These are phyloP conservation scores for Leccinellum luteum DNA, from an alignment of 768 basidiomycete species.

Conservation along the genomic window DNA sequence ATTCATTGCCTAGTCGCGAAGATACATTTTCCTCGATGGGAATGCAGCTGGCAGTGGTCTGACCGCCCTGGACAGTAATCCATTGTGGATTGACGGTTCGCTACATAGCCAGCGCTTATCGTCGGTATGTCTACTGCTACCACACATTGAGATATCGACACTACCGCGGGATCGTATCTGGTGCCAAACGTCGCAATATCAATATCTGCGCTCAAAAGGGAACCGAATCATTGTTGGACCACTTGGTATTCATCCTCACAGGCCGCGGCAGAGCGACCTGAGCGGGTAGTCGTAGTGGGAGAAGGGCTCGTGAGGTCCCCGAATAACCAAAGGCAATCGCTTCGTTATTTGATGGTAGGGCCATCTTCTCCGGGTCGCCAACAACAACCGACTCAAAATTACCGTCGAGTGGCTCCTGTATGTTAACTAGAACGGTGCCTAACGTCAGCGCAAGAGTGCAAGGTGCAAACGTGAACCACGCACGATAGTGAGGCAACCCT, in stretches of 20 bases:
- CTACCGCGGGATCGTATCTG: constrained; percentile 4
- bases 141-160: constrained; percentile 7
- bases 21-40: neutral
- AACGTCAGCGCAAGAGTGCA: neutral
- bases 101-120: constrained; percentile 32
- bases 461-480: constrained; percentile 26
- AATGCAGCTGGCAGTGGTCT: neutral
- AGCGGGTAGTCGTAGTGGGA: constrained; percentile 39
- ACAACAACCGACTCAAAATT: constrained; percentile 35
- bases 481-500: constrained; percentile 65
- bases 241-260: neutral
- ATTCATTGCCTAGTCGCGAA: neutral
- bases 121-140: neutral
- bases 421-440: constrained; percentile 43
- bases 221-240: constrained; percentile 34
- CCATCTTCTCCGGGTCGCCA: constrained; percentile 52
- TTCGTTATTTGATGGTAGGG: constrained; percentile 55
- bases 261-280: constrained; percentile 25
- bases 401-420: constrained; percentile 48
- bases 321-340: constrained; percentile 40
- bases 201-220: constrained; percentile 27
- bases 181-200: constrained; percentile 22
- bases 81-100: constrained; percentile 1
- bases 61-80: neutral
- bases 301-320: constrained; percentile 31